Conservation (phyloP, 805 yeast species). For the Teunomyces pallodes region DNA sequence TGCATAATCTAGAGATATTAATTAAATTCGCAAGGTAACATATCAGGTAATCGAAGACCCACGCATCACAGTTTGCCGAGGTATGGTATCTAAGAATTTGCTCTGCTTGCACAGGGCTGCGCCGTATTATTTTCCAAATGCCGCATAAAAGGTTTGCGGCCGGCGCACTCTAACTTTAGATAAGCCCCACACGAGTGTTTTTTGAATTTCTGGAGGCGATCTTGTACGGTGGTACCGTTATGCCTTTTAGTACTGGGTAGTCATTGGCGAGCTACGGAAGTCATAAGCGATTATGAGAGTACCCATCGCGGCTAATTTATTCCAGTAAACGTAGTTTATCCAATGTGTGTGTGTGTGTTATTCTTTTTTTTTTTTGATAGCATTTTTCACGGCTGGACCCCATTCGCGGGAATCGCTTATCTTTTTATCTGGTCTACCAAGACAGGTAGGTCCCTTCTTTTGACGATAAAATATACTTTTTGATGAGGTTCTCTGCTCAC, state of each 20-base stretch:
- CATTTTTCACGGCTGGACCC: background rate
- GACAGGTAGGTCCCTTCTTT: background rate
- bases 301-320: background rate
- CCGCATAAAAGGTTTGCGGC: background rate
- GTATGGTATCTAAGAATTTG: background rate
- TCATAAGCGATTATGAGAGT: background rate
- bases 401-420: background rate
- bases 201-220: background rate
- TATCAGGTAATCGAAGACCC: background rate
- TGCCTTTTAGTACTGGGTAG: background rate
- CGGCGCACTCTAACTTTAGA: background rate
- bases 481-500: too few relatives aligned
- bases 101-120: background rate
- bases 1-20: constrained; percentile 1
- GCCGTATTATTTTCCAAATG: background rate
- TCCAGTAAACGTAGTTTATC: background rate
- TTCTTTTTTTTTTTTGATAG: background rate
- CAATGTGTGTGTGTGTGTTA: background rate
- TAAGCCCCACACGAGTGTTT: background rate
- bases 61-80: background rate
- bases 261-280: background rate
- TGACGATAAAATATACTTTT: too few relatives aligned
- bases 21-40: background rate
- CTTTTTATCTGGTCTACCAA: background rate
- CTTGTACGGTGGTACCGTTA: background rate